These are phyloP conservation scores for Colletotrichum sublineola DNA, from an alignment of 2,329 filamentous ascomycete genomes.

Conservation along the genomic window DNA sequence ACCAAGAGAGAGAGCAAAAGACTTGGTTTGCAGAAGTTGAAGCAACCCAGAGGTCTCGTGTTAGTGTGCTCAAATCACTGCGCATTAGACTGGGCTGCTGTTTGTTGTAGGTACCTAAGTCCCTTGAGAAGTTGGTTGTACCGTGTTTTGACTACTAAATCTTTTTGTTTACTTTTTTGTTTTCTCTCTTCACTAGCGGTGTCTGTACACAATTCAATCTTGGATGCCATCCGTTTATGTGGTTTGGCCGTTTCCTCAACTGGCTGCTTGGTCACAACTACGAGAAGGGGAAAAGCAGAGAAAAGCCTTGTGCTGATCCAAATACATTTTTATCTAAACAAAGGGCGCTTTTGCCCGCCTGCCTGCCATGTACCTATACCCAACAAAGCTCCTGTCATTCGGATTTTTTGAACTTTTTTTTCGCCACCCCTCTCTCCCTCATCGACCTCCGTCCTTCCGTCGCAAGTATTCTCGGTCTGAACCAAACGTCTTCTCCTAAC, in stretches of 20 bases:
- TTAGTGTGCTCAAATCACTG: constrained; percentile 15
- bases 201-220: constrained; percentile 7
- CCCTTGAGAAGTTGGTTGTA: too few species aligned
- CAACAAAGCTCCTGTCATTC: constrained; percentile 6
- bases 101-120: not conserved
- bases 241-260: constrained; percentile 5
- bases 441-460: not conserved
- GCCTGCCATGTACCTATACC: not conserved
- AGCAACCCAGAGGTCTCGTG: constrained; percentile 10
- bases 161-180: not conserved
- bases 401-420: not conserved
- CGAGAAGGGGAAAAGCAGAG: not conserved
- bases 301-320: not conserved
- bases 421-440: too few species aligned
- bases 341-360: not conserved
- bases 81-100: constrained; percentile 7
- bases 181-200: not conserved
- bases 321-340: not conserved
- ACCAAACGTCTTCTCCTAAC: constrained; percentile 16
- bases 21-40: constrained; percentile 28
- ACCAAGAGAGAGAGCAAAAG: not conserved
- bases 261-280: constrained; percentile 11
- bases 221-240: constrained; percentile 17
- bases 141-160: too few species aligned
- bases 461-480: constrained; percentile 6